Percentiles rank a stretch among this genome's conserved stretches.
phyloP scores from a whole-genome alignment of 768 basidiomycete species.

The Boletellus emodensis region DNA sequence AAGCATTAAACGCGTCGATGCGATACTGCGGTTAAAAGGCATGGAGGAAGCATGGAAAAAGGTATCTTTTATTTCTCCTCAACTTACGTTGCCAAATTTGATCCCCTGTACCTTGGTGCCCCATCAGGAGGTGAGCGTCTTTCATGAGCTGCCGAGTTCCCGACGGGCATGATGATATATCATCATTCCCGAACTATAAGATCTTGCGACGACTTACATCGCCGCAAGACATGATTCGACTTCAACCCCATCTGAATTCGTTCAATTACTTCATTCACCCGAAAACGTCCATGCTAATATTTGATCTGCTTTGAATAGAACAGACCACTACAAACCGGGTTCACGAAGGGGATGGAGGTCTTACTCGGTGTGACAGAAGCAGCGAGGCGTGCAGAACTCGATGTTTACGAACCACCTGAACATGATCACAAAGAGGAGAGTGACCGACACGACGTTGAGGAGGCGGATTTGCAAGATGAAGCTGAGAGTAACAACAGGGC shows the following conservation, averaged over 20 bases:
- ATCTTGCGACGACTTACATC: conserved; percentile 62
- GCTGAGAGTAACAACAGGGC: conserved; percentile 51
- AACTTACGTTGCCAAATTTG: conserved; percentile 5
- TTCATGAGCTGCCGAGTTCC: not conserved
- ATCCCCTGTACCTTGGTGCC: conserved; percentile 4
- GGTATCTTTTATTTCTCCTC: conserved; percentile 42
- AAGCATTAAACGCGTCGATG: conserved; percentile 76
- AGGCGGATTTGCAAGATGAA: conserved; percentile 62
- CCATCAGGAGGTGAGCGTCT: conserved; percentile 39
- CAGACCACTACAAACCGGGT: conserved; percentile 72
- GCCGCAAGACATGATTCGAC: conserved; percentile 53
- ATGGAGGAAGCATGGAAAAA: conserved; percentile 68
- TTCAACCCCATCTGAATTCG: conserved; percentile 70
- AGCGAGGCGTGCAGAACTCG: conserved; percentile 14
- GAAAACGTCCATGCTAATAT: not conserved
- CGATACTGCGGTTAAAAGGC: conserved; percentile 78
- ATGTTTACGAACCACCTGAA: conserved; percentile 6
- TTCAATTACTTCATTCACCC: conserved; percentile 8
- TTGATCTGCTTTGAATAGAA: conserved; percentile 36
- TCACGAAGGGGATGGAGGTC: conserved; percentile 76
- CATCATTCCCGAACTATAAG: conserved; percentile 72
- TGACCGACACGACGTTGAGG: conserved; percentile 45
- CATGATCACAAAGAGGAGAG: not conserved
- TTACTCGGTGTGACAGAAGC: conserved; percentile 54
- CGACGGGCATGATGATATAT: conserved; percentile 46